Base-by-base conservation (phyloP, 2,329 filamentous ascomycete species). In the Dothideomycetes sp. region DNA sequence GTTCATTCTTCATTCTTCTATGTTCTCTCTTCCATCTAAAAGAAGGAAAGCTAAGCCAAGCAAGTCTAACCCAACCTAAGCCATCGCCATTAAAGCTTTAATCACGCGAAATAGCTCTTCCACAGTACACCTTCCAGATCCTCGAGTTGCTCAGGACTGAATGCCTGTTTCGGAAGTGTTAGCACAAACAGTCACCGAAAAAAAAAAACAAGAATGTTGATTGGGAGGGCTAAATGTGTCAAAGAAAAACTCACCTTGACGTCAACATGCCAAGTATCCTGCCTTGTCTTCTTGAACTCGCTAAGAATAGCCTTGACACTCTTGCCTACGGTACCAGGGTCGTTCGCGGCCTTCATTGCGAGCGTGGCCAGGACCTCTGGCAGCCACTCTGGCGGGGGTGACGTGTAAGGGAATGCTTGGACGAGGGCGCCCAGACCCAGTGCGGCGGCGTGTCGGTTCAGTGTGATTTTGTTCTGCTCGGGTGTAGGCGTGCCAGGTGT, bases 231-330 rank as follows among this genome's bases (percentile, higher is more conserved):
- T 27, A 14, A 31, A 5, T 18, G 10, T 36, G 38, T n/a, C n/a
- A n/a, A 38, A 29, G 15, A 10, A 24, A 12, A 41, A 63, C 77
- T 62, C 66, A 94, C 91, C 82, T 94, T 96, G 52, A 94, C 85
- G 66, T 98, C 91, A 45, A 94, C 89, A 53, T 81, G 81, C 91
- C 91, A 98, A 50, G 89, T 98, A 68, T 98, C 91, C 62, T 98
- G 91, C 59, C 91, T 79, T 34, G 91, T 98, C 75, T 98, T 98
- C 69, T 98, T 98, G 71, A 98, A 98, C 55, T 98, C 93, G 45
- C 87, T 87, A 48, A 98, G 68, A 27, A 95, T 88, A 14, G 74
- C 75, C 72, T 98, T 98, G 9, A 94, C 93, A 44, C 89, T 91
- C 63, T 94, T 94, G 3, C 91, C 91, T 40, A 98, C 88, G 43